A percentile compares a stretch with the other conserved stretches of the same genome.
Evolutionary conservation across 106 monocot species (phyloP).

Genomic region (Chionographis japonica): DNA sequence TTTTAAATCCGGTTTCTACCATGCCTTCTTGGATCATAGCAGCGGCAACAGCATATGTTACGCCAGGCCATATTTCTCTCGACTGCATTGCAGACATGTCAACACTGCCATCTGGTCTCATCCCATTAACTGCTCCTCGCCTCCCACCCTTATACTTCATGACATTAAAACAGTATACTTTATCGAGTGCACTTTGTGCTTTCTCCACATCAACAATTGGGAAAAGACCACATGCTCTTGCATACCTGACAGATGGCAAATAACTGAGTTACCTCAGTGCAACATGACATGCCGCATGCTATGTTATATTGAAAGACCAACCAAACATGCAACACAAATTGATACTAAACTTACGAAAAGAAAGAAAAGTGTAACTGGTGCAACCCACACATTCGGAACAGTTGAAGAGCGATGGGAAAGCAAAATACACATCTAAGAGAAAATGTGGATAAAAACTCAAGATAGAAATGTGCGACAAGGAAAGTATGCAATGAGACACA

Average conservation of each 20-base stretch:
- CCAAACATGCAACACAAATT: too few species aligned
- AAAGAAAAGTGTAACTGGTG: too few species aligned
- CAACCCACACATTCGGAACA: too few species aligned
- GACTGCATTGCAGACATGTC: slow-evolving; percentile 62
- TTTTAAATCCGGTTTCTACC: slow-evolving; percentile 68
- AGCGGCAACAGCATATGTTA: slow-evolving; percentile 76
- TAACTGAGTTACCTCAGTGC: background rate
- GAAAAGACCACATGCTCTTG: slow-evolving; percentile 62
- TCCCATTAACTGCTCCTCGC: slow-evolving; percentile 85
- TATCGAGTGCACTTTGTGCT: slow-evolving; percentile 62
- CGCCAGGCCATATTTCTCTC: slow-evolving; percentile 79
- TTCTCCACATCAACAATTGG: slow-evolving; percentile 73
- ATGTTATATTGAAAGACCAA: too few species aligned
- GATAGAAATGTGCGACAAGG: too few species aligned
- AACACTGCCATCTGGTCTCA: slow-evolving; percentile 74
- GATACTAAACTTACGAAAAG: too few species aligned
- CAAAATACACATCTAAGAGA: too few species aligned
- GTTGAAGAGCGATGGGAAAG: too few species aligned
- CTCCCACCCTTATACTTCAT: slow-evolving; percentile 70
- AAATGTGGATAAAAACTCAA: too few species aligned
- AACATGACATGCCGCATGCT: too few species aligned
- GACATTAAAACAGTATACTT: slow-evolving; percentile 70
- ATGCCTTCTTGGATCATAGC: slow-evolving; percentile 95
- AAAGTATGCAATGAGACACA: too few species aligned
- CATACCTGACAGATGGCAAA: slow-evolving; percentile 55